Conservation (phyloP, 441 rosid species). For the Populus hybrid region DNA sequence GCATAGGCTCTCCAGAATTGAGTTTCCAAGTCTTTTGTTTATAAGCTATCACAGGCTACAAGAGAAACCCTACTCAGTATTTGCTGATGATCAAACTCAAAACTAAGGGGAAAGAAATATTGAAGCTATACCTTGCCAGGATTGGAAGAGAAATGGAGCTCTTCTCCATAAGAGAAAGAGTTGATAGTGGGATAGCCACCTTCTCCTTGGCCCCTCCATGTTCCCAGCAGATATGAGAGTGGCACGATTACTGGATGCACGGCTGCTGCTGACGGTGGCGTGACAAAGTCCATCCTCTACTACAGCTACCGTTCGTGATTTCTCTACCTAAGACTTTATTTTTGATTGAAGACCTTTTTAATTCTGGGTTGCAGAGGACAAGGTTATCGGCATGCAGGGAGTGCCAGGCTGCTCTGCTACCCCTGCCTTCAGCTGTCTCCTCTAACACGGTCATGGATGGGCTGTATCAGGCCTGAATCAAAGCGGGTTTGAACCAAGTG, state of each 20-base stretch:
- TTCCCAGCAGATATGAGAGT: constrained; percentile 55
- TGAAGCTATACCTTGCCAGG: constrained; percentile 43
- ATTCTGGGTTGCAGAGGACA: no score
- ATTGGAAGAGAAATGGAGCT: constrained; percentile 53
- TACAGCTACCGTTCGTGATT: neutral
- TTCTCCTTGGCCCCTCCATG: constrained; percentile 70
- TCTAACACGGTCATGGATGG: no score
- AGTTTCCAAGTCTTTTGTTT: constrained; percentile 69
- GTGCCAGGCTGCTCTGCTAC: no score
- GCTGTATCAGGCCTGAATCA: no score
- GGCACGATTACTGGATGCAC: constrained; percentile 58
- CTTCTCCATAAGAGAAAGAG: constrained; percentile 64
- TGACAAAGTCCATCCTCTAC: constrained; percentile 3
- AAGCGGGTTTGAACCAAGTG: no score
- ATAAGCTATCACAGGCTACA: constrained; percentile 65
- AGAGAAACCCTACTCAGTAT: neutral
- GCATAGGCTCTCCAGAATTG: constrained; percentile 69
- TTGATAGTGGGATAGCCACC: constrained; percentile 63
- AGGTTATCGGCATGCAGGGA: no score
- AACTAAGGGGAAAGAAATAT: neutral
- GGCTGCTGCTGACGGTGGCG: constrained; percentile 5
- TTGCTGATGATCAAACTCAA: no score
- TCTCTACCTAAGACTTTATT: neutral
- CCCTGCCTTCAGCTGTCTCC: no score
- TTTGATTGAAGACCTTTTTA: no score